Conservation (phyloP, 176 grass and related monocot genomes). For the Rhynchospora breviuscula region DNA sequence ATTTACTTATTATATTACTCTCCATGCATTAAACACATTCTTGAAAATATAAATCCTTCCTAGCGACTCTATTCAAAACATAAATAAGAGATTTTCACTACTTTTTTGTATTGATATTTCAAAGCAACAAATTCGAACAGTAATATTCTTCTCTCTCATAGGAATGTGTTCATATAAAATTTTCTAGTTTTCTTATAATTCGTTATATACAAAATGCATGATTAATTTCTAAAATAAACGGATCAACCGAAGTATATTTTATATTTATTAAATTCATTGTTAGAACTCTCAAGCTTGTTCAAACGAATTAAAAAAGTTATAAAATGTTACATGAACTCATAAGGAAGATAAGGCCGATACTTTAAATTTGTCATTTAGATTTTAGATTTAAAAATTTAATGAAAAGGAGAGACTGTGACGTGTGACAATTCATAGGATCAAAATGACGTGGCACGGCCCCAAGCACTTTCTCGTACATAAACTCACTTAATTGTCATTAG, state of each 20-base stretch:
- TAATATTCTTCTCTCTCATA: too few relatives aligned
- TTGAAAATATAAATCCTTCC: too few relatives aligned
- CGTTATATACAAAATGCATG: too few relatives aligned
- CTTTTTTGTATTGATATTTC: too few relatives aligned
- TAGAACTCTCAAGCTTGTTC: background rate
- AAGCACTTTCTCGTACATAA: background rate
- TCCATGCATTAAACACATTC: too few relatives aligned
- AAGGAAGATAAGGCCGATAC: background rate
- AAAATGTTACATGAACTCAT: background rate
- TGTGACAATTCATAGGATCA: background rate
- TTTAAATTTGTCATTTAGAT: background rate
- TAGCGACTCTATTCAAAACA: too few relatives aligned
- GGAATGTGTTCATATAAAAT: too few relatives aligned
- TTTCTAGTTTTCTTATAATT: too few relatives aligned
- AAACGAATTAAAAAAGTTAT: background rate
- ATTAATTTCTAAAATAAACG: background rate
- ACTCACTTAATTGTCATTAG: background rate
- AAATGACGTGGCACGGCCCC: too few relatives aligned
- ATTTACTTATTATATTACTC: too few relatives aligned
- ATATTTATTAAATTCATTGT: background rate
- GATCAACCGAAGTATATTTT: background rate
- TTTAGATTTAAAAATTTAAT: background rate
- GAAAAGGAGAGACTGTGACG: background rate
- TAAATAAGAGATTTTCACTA: too few relatives aligned
- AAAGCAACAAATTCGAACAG: too few relatives aligned